Evolutionary conservation across 2,329 filamentous ascomycete species (phyloP), one percentile per base, ranked within the genome.

Genomic region (Amylocarpus encephaloides): DNA sequence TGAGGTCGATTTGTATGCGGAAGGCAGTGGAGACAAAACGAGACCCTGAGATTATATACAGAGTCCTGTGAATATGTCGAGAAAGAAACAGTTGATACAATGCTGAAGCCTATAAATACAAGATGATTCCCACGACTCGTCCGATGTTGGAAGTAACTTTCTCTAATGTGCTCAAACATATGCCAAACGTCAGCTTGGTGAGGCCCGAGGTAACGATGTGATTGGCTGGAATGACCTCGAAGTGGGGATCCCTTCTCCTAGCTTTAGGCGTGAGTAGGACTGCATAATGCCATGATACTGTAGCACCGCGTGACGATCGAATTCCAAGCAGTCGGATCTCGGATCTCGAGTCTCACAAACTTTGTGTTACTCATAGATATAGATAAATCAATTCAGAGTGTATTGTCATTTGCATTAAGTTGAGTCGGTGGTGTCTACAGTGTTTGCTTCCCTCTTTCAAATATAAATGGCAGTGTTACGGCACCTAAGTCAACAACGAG

Each of bases 151-250:
- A 13, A 13, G 39, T 33, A 49, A 52, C 35, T 32, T 43, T 30
- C 47, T 51, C 43, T 51, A 53, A 53, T 45, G 39, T 26, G 47
- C 55, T 54, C 52, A 52, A 52, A 55, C 49, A 30, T 40, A 26
- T 4, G 32, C 13, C 38, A 34, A 40, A 40, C 38, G 4, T 12
- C 18, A 11, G 18, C 10, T 22, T 16, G 18, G 13, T 40, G 34
- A 3, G 12, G 5, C 34, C 12, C 15, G 34, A 13, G 11, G 12
- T 13, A 36, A 3, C 12, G 34, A 4, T 36, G 15, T 36, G 12
- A 36, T 13, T 13, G 34, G 22, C 22, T 4, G 22, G 22, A 26
- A 4, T 10, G 34, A 13, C 15, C 15, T 13, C 15, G 12, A 16
- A 36, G 12, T 36, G 34, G 34, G 9, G 12, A 36, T 36, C 4